phyloP scores from a whole-genome alignment of 1,284 basidiomycete genomes.

The Porogramme epimiltina region DNA sequence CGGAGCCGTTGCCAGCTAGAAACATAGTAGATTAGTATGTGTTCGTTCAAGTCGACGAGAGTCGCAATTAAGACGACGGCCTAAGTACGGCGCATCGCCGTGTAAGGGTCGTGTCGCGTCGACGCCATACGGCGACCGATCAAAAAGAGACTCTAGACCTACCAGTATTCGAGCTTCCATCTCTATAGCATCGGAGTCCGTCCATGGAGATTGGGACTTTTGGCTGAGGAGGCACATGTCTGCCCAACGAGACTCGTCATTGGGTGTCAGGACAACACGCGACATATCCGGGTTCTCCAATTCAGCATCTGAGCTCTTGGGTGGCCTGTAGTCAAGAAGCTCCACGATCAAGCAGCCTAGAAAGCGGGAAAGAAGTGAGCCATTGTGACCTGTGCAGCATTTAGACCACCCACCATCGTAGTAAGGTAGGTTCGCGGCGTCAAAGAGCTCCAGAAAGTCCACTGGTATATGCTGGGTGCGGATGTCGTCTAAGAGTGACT shows the following conservation, averaged over 20 bases:
- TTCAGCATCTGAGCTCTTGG: conserved; percentile 51
- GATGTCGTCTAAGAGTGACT: conserved; percentile 80
- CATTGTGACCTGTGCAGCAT: neutral
- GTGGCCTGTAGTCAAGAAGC: conserved; percentile 69
- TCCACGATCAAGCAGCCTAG: conserved; percentile 82
- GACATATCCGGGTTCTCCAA: conserved; percentile 60
- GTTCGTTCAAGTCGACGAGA: neutral
- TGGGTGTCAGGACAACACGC: conserved; percentile 74
- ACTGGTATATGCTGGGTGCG: conserved; percentile 77
- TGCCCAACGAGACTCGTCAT: conserved; percentile 71
- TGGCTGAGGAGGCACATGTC: conserved; percentile 72
- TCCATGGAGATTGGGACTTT: conserved; percentile 56
- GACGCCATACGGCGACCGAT: no score
- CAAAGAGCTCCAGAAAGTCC: conserved; percentile 78
- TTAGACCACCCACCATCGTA: conserved; percentile 63
- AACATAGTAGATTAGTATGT: neutral
- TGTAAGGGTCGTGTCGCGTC: no score
- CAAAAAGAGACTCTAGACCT: no score
- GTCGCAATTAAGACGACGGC: no score
- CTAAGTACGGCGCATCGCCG: no score
- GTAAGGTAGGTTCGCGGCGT: conserved; percentile 67
- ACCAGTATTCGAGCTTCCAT: conserved; percentile 74
- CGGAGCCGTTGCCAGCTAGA: conserved; percentile 69
- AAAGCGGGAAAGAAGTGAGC: neutral
- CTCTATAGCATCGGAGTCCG: conserved; percentile 69